Conservation (phyloP, 805 yeast genomes). For the Saturnispora hagleri region DNA sequence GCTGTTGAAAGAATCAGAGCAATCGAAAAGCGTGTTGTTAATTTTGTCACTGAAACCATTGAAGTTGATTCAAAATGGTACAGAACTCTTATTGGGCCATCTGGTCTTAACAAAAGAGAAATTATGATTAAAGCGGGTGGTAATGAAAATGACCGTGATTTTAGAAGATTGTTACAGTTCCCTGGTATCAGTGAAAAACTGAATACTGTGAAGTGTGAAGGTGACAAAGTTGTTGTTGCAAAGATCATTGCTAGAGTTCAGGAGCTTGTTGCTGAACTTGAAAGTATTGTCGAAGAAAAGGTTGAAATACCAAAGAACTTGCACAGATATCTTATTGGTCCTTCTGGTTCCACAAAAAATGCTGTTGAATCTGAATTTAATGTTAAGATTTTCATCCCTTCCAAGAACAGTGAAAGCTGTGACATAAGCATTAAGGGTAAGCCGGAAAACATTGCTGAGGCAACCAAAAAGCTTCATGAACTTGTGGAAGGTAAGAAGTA, state of each 20-base stretch:
- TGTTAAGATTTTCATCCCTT: conserved; percentile 61
- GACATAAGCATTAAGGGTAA: conserved; percentile 52
- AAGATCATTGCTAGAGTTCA: conserved; percentile 55
- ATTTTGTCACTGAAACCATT: conserved; percentile 46
- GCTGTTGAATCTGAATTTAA: conserved; percentile 59
- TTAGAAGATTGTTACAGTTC: conserved; percentile 50
- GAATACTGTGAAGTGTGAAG: conserved; percentile 53
- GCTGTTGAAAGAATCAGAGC: conserved; percentile 57
- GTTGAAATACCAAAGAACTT: conserved; percentile 59
- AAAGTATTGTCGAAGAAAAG: conserved; percentile 45
- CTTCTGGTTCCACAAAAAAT: conserved; percentile 68
- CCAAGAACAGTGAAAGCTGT: conserved; percentile 40
- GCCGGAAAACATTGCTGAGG: conserved; percentile 55
- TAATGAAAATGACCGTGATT: conserved; percentile 36
- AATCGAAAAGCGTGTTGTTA: conserved; percentile 58
- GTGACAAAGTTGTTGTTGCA: conserved; percentile 66
- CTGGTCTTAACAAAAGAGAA: conserved; percentile 64
- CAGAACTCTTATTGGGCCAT: conserved; percentile 67
- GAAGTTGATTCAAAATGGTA: conserved; percentile 69
- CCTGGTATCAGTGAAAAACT: conserved; percentile 62
- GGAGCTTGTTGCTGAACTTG: conserved; percentile 53
- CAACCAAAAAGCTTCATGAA: conserved; percentile 50
- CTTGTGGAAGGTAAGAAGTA: conserved; percentile 30
- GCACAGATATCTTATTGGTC: conserved; percentile 72
- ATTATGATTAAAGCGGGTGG: conserved; percentile 78